Evolutionary conservation across 176 grass and related monocot species (phyloP).

Genomic region (Musa troglodytarum): DNA sequence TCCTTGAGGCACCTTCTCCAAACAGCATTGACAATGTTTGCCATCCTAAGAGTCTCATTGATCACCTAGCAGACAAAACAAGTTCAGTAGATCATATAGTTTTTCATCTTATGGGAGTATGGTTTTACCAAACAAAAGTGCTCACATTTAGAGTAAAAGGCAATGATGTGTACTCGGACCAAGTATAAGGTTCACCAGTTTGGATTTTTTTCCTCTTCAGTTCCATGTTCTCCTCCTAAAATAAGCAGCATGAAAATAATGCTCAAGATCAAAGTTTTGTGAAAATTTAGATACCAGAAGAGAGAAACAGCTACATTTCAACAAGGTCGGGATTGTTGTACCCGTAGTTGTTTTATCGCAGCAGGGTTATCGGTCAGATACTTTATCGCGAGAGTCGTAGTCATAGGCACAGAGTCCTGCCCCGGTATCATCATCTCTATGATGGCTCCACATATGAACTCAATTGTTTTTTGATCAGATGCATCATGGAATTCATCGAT

Average conservation of each 20-base stretch:
- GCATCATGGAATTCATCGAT: not conserved
- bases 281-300: too few species aligned
- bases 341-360: not conserved
- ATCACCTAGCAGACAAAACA: constrained; percentile 5
- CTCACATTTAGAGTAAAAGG: constrained; percentile 16
- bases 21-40: constrained; percentile 6
- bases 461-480: not conserved
- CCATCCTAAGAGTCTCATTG: constrained; percentile 15
- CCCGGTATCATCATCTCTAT: constrained; percentile 18
- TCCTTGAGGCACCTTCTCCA: constrained; percentile 10
- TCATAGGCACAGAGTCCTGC: not conserved
- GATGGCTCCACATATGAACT: not conserved
- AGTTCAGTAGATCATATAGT: not conserved
- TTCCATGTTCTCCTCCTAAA: constrained; percentile 6
- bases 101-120: not conserved
- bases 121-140: not conserved
- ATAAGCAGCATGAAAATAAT: not conserved
- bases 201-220: constrained; percentile 6
- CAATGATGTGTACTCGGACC: constrained; percentile 15
- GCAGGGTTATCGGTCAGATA: not conserved
- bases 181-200: not conserved
- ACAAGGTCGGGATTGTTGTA: not conserved
- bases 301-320: too few species aligned
- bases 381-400: not conserved
- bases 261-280: too few species aligned